Conservation (phyloP, 140 eudicot genomes). For the Anethum foeniculum region DNA sequence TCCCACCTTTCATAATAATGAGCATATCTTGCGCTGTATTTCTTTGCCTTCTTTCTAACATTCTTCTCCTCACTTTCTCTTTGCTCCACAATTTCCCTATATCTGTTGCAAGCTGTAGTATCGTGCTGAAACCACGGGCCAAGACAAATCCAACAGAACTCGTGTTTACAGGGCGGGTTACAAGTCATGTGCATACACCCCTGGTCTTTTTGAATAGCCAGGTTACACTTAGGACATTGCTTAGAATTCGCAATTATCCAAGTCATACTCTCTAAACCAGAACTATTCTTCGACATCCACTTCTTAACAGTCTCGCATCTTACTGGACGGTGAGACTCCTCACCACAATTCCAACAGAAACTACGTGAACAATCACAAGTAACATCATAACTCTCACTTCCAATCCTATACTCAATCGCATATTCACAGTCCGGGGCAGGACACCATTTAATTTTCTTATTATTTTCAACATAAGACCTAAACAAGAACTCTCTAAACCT, state of each 20-base stretch:
- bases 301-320: background rate
- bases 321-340: background rate
- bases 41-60: background rate
- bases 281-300: background rate
- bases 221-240: background rate
- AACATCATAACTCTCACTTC: background rate
- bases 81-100: background rate
- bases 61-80: background rate
- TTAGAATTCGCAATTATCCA: background rate
- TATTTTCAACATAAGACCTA: background rate
- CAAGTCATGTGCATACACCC: background rate
- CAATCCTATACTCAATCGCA: background rate
- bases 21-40: background rate
- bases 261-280: background rate
- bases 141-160: background rate
- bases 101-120: background rate
- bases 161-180: background rate
- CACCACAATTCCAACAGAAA: background rate
- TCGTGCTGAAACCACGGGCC: background rate
- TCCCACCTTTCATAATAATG: conserved; percentile 3
- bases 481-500: background rate
- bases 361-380: background rate
- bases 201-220: background rate
- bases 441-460: background rate
- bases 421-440: background rate